phyloP scores from a whole-genome alignment of 257 asterid genomes.

The Verbena officinalis region DNA sequence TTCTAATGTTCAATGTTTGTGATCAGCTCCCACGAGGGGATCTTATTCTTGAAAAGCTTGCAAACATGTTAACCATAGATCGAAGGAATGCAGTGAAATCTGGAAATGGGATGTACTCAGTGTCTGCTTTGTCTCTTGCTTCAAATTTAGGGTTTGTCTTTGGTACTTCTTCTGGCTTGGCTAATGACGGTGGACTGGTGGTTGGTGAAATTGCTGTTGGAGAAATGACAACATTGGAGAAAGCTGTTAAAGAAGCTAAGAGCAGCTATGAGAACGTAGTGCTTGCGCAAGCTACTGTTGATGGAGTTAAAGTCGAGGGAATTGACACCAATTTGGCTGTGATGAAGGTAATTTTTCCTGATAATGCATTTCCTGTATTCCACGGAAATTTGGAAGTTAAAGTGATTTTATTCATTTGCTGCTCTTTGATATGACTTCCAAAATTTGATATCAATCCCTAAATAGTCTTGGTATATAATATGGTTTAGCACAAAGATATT shows the following conservation, averaged over 20 bases:
- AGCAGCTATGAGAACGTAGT: slow-evolving; percentile 71
- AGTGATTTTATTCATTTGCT: slow-evolving; percentile 8
- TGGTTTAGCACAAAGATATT: slow-evolving; percentile 14
- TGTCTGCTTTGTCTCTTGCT: slow-evolving; percentile 72
- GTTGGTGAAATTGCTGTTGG: slow-evolving; percentile 92
- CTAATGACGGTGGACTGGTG: slow-evolving; percentile 51
- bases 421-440: slow-evolving; percentile 13
- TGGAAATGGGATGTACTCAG: slow-evolving; percentile 56
- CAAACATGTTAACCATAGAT: slow-evolving; percentile 54
- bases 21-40: slow-evolving; percentile 96
- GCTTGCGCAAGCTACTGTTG: slow-evolving; percentile 84
- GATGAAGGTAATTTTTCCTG: slow-evolving; percentile 67
- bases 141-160: slow-evolving; percentile 67
- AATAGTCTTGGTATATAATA: slow-evolving; percentile 6
- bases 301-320: slow-evolving; percentile 93
- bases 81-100: slow-evolving; percentile 43
- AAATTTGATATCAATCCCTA: slow-evolving; percentile 1
- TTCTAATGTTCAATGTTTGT: slow-evolving; percentile 92
- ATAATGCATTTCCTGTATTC: not conserved
- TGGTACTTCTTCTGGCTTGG: slow-evolving; percentile 53
- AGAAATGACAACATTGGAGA: slow-evolving; percentile 73
- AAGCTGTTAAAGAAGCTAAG: slow-evolving; percentile 83
- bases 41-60: slow-evolving; percentile 79
- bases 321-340: slow-evolving; percentile 90
- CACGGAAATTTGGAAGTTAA: slow-evolving; percentile 20